Percentiles rank a stretch among this genome's conserved stretches.
phyloP scores from a whole-genome alignment of 2,329 filamentous ascomycete species.

The Claviceps sp. region DNA sequence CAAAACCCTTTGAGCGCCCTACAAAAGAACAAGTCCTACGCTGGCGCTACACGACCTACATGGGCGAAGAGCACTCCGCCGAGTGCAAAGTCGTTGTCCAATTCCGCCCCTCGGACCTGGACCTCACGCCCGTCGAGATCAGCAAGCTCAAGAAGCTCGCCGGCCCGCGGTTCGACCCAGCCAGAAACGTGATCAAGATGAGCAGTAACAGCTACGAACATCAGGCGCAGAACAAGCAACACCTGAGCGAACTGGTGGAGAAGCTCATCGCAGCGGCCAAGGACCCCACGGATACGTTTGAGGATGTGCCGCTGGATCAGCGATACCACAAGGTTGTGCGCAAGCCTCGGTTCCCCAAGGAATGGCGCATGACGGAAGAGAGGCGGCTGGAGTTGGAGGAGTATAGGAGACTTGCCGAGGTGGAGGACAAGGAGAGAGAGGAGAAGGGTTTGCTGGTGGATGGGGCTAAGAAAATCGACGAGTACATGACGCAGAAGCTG shows the following conservation, averaged over 20 bases:
- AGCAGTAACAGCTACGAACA: conserved; percentile 80
- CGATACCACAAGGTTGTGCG: conserved; percentile 66
- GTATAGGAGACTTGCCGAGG: conserved; percentile 36
- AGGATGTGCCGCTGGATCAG: conserved; percentile 79
- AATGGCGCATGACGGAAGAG: conserved; percentile 68
- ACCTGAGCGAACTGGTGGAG: conserved; percentile 66
- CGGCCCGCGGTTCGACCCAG: conserved; percentile 77
- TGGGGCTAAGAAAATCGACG: conserved; percentile 36
- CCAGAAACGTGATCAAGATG: conserved; percentile 72
- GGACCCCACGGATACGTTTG: conserved; percentile 68
- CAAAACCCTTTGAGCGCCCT: conserved; percentile 67
- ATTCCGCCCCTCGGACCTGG: conserved; percentile 63
- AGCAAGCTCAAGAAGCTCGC: conserved; percentile 78
- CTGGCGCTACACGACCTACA: conserved; percentile 94
- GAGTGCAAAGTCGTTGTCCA: conserved; percentile 90
- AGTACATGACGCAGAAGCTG: conserved; percentile 18
- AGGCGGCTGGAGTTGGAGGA: conserved; percentile 52
- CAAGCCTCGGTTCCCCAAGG: conserved; percentile 60
- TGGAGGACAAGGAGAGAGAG: conserved; percentile 40
- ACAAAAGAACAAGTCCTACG: conserved; percentile 57
- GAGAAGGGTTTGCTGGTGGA: conserved; percentile 45
- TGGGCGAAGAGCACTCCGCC: conserved; percentile 86
- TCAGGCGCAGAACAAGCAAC: conserved; percentile 93
- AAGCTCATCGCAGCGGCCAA: conserved; percentile 62
- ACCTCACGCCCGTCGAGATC: conserved; percentile 53